phyloP scores from a whole-genome alignment of 2,329 filamentous ascomycete genomes.

The Myriosclerotinia curreyana region DNA sequence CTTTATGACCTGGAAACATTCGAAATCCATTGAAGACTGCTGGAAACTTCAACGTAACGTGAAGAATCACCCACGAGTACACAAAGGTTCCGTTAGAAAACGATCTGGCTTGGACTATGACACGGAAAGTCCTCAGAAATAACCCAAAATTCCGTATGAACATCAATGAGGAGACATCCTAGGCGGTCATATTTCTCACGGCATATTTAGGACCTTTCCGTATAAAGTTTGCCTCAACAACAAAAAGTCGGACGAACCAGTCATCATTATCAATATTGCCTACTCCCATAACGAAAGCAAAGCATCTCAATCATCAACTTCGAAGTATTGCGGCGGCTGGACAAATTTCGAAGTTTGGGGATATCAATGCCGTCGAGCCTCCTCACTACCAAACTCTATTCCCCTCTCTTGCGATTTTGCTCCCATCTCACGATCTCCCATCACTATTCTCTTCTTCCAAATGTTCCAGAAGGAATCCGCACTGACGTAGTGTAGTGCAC shows the following conservation, averaged over 20 bases:
- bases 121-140: not conserved
- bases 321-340: slow-evolving; percentile 7
- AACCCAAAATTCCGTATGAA: not conserved
- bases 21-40: slow-evolving; percentile 29
- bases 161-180: not conserved
- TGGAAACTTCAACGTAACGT: not conserved
- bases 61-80: not conserved
- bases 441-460: not conserved
- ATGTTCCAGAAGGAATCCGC: slow-evolving; percentile 11
- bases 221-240: not conserved
- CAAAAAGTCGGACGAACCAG: not conserved
- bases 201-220: not conserved
- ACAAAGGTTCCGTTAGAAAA: not conserved
- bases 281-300: not conserved
- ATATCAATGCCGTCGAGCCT: not conserved
- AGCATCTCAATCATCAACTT: not conserved
- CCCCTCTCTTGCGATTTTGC: not conserved
- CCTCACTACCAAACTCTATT: slow-evolving; percentile 5
- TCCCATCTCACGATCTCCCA: not conserved
- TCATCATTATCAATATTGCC: not conserved
- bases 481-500: slow-evolving; percentile 2
- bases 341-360: not conserved
- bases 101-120: not conserved
- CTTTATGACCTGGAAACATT: slow-evolving; percentile 23
- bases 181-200: not conserved